Evolutionary conservation across 202 grass and related monocot species (phyloP), one percentile per base, ranked within the genome.

Genomic region (Hordeum pubiflorum): DNA sequence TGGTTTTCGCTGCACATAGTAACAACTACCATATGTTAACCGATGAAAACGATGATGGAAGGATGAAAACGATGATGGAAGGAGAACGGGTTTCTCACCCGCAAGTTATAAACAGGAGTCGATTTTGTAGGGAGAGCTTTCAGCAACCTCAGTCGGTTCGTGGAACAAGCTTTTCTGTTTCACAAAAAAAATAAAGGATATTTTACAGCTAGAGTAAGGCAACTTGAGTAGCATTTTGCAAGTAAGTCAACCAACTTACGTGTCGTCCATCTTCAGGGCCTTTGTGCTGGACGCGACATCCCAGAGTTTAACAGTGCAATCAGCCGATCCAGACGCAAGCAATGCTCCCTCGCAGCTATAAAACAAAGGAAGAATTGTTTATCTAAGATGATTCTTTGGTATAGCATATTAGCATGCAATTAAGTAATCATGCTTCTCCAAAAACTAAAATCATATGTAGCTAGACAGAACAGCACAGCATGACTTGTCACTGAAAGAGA

Each of bases 281-380:
- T 91, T 98, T 72, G 82, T 89, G 82, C 90, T 94, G 82, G 86
- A 84, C 80, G 90, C 63, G 2, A 98, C 86, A 88, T 98, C 95
- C 95, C 95, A 97, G 18, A 97, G 86, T 91, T 94, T 94, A 40
- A 97, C 84, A 50, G 91, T 94, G 83, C 92, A 93, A 69, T 97
- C 95, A 4, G 90, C 95, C 12, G 95, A 93, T 82, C 92, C 95
- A 43, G 95, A 98, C 67, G 95, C 92, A 91, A 98, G 92, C 70
- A 98, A 84, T 57, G 95, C 86, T 69, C 95, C 92, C 86, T 94
- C 95, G 75, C 90, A 94, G 71, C 95, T 97, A 81, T 74, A 37
- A 37, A 67, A 82, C 20, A 69, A 80, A 23, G 63, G 41, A 10
- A 64, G 9, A 44, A 78, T 56, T 64, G 10, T 43, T 63, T 73